Conservation (phyloP, 2,329 filamentous ascomycete species). For the Aspergillus pseudoglaucus region DNA sequence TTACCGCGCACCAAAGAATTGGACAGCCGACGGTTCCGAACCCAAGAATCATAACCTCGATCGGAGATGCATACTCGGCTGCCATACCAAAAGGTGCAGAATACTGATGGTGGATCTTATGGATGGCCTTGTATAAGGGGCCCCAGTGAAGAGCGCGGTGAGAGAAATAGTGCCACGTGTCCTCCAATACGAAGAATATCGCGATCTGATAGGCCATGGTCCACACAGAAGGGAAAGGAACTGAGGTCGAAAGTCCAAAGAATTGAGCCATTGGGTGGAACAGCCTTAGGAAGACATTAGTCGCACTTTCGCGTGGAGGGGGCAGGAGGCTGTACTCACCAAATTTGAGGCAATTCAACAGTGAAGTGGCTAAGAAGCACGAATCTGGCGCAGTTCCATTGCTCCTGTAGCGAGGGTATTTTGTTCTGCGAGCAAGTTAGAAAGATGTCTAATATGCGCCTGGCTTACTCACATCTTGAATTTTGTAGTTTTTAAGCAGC, state of each 20-base stretch:
- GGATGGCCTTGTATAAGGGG: conserved; percentile 89
- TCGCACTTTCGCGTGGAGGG: background rate
- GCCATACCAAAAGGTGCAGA: conserved; percentile 94
- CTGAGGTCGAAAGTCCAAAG: conserved; percentile 78
- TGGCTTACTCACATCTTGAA: conserved; percentile 65
- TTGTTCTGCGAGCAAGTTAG: conserved; percentile 52
- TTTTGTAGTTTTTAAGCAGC: conserved; percentile 88
- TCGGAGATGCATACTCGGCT: conserved; percentile 94
- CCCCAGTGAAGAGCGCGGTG: conserved; percentile 92
- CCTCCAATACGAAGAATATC: conserved; percentile 92
- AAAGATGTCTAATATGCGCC: background rate
- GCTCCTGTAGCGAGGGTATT: conserved; percentile 85
- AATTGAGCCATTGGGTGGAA: conserved; percentile 96
- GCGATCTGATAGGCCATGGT: conserved; percentile 89
- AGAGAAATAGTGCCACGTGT: conserved; percentile 97
- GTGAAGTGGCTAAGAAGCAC: conserved; percentile 95
- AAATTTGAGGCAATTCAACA: conserved; percentile 96
- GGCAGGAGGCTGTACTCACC: conserved; percentile 42
- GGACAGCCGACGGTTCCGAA: conserved; percentile 77
- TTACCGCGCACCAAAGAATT: conserved; percentile 75
- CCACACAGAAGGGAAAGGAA: conserved; percentile 78
- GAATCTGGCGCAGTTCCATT: conserved; percentile 88
- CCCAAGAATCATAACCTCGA: conserved; percentile 92
- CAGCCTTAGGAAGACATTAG: conserved; percentile 44
- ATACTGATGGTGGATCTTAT: conserved; percentile 99